A percentile compares a stretch with the other conserved stretches of the same genome.
Evolutionary conservation across 2,329 filamentous ascomycete genomes (phyloP).

Genomic region (Colletotrichum simmondsii): DNA sequence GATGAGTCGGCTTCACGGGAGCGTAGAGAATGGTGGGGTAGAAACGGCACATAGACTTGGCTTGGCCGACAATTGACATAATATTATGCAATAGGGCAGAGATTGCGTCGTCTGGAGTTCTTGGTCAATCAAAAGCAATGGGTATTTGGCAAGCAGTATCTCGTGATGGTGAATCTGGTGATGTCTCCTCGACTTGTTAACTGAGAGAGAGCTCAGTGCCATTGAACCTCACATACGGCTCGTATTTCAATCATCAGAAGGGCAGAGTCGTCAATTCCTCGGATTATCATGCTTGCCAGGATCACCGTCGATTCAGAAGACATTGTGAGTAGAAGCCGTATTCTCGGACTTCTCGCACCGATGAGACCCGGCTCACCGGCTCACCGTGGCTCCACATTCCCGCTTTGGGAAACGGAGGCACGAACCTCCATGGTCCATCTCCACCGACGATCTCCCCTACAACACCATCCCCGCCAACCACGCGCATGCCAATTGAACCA

Average conservation of each 20-base stretch:
- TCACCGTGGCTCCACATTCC: constrained; percentile 16
- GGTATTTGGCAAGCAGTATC: neutral
- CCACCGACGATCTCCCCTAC: constrained; percentile 10
- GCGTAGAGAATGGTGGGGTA: neutral
- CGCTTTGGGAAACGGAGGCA: constrained; percentile 27
- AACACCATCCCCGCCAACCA: constrained; percentile 19
- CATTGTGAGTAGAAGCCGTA: neutral
- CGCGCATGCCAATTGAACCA: neutral
- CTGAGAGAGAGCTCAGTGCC: no score
- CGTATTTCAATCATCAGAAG: no score
- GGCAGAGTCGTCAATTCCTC: no score
- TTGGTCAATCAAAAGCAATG: constrained; percentile 23
- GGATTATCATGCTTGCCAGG: no score
- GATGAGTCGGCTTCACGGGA: neutral
- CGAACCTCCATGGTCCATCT: constrained; percentile 24
- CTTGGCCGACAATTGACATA: constrained; percentile 34
- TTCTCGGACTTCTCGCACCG: neutral
- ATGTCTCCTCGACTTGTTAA: neutral
- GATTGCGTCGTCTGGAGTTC: constrained; percentile 23
- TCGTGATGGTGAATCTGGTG: neutral
- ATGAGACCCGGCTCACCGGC: constrained; percentile 6
- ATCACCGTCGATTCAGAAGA: neutral
- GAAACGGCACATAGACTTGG: constrained; percentile 34
- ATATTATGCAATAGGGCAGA: constrained; percentile 32
- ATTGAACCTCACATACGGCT: no score